phyloP scores from a whole-genome alignment of 2,329 filamentous ascomycete genomes.

The Calcarisporium arbuscula region DNA sequence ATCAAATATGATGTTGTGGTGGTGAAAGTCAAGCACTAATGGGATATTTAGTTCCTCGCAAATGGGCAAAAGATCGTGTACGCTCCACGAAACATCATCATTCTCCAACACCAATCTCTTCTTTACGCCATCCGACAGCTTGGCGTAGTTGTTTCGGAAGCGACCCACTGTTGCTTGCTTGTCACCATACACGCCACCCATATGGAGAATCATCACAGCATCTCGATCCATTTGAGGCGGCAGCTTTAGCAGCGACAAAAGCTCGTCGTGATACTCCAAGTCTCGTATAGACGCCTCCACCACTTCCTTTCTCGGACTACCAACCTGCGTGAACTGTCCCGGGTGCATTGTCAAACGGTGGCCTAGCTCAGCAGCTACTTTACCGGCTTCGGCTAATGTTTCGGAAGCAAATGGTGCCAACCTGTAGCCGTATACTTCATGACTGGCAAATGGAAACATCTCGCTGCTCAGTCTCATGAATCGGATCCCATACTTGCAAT shows the following conservation, averaged over 20 bases:
- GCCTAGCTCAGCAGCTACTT: slow-evolving; percentile 67
- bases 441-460: slow-evolving; percentile 95
- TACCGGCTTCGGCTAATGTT: slow-evolving; percentile 68
- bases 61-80: slow-evolving; percentile 81
- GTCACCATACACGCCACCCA: slow-evolving; percentile 87
- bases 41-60: slow-evolving; percentile 95
- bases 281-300: slow-evolving; percentile 73
- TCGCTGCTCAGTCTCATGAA: slow-evolving; percentile 91
- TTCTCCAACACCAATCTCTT: slow-evolving; percentile 84
- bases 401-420: slow-evolving; percentile 78
- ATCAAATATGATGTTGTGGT: slow-evolving; percentile 92
- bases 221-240: slow-evolving; percentile 75
- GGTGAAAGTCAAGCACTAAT: slow-evolving; percentile 85
- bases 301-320: slow-evolving; percentile 72
- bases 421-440: slow-evolving; percentile 79
- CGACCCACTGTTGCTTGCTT: slow-evolving; percentile 72
- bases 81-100: slow-evolving; percentile 88
- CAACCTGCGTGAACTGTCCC: slow-evolving; percentile 88
- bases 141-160: slow-evolving; percentile 69
- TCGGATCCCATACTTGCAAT: slow-evolving; percentile 83
- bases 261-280: slow-evolving; percentile 79
- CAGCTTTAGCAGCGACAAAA: slow-evolving; percentile 70
- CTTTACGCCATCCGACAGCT: slow-evolving; percentile 64
- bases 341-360: slow-evolving; percentile 88
- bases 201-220: slow-evolving; percentile 90